Evolutionary conservation across 2,329 filamentous ascomycete genomes (phyloP).

Genomic region (Trichoderma pleuroti): DNA sequence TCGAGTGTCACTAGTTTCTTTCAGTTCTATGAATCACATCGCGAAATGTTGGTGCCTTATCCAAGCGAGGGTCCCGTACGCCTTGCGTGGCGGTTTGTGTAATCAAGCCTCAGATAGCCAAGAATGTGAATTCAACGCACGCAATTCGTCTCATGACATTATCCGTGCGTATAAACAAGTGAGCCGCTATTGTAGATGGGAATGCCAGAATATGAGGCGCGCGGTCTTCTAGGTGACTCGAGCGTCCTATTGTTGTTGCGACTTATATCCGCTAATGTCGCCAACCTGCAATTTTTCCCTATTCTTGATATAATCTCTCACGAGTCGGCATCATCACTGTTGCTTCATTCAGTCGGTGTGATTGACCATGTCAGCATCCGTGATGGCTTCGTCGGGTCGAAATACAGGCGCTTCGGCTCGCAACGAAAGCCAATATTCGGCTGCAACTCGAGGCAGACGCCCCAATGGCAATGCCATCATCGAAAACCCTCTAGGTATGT

Average conservation of each 20-base stretch:
- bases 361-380: background rate
- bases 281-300: background rate
- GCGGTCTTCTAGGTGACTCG: constrained; percentile 7
- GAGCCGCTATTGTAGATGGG: background rate
- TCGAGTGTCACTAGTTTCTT: background rate
- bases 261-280: background rate
- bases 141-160: background rate
- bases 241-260: background rate
- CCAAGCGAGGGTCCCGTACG: background rate
- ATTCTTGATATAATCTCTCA: background rate
- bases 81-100: background rate
- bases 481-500: constrained; percentile 37
- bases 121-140: background rate
- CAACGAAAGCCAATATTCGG: constrained; percentile 21
- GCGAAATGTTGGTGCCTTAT: background rate
- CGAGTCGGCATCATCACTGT: background rate
- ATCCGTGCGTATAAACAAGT: background rate
- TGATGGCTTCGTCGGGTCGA: constrained; percentile 16
- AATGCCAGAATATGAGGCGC: background rate
- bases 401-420: background rate
- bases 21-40: background rate
- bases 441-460: constrained; percentile 29
- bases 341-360: background rate
- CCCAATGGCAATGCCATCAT: constrained; percentile 36
- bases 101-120: background rate